These are phyloP conservation scores for Hylodesmum podocarpum DNA, from an alignment of 306 rosid genomes.

Conservation along the genomic window DNA sequence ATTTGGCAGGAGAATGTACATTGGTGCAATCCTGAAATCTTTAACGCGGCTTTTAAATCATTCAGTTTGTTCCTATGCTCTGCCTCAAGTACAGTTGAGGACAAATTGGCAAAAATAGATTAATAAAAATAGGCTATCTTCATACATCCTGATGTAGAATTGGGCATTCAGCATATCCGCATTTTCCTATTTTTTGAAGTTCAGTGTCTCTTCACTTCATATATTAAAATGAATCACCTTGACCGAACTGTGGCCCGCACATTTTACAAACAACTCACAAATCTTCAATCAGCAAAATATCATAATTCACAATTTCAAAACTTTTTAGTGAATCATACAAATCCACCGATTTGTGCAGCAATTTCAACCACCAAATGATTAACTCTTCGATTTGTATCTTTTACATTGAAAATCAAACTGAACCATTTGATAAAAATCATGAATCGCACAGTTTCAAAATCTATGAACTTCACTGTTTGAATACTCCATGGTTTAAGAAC, in stretches of 20 bases:
- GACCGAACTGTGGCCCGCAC: neutral
- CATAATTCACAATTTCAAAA: neutral
- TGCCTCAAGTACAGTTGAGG: neutral
- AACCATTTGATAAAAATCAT: neutral
- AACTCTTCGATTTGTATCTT: neutral
- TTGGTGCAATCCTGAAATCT: too few species aligned
- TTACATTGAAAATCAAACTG: neutral
- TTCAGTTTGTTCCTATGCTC: neutral
- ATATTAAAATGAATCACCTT: neutral
- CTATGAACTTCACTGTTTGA: neutral
- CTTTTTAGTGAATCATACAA: neutral
- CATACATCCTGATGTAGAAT: neutral
- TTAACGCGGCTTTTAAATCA: too few species aligned
- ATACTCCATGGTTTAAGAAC: slow-evolving; percentile 3
- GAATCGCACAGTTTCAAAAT: neutral
- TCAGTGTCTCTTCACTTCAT: neutral
- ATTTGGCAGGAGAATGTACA: too few species aligned
- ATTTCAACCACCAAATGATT: neutral
- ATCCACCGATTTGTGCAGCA: neutral
- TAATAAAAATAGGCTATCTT: neutral
- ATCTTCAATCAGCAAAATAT: neutral
- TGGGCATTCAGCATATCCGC: neutral
- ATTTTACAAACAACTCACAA: neutral
- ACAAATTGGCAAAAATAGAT: neutral
- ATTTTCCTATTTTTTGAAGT: neutral